Base-by-base conservation (phyloP, 768 basidiomycete species). In the Psilocybe sp. region DNA sequence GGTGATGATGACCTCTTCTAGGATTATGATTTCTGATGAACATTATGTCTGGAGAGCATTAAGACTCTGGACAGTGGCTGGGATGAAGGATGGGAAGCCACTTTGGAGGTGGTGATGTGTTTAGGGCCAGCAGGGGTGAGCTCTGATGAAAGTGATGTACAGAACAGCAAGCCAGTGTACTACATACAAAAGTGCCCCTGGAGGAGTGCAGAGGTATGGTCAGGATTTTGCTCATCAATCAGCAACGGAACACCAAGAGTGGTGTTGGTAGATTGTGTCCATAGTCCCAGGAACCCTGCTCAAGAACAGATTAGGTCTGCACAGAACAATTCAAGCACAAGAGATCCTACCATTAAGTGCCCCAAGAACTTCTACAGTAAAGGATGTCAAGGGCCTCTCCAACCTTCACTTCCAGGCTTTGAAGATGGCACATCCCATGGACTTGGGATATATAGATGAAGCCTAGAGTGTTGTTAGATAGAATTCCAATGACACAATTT, bases 61-160 rank as follows among this genome's bases (percentile, higher is more conserved):
- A 36, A 12, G 34, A 50, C 43, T 18, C 41, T 13, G 8, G 49
- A 50, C n/a, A 41, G 49, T 8, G 23, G 34, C 28, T 19, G 43
- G 3, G 18, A 50, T 34, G 28, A 28, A 44, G 40, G 13, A 16
- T 50, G 49, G 49, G n/a, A 20, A 28, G 32, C 33, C 8, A n/a
- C 31, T n/a, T 31, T 14, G 5, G 14, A 44, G 5, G 43, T 50
- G 49, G 14, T 50, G 32, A 35, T 36, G n/a, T 18, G n/a, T 13
- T 12, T 50, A 34, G 49, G 49, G 44, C 40, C 49, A 12, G 34
- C 16, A 8, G 49, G 49, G 12, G 43, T 50, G 49, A 50, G 49
- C 28, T 50, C 49, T 19, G 49, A 50, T 23, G 49, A 50, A 32
- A 50, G 49, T 23, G 40, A 43, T 20, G 35, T 15, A 19, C 41